phyloP scores from a whole-genome alignment of 1,284 basidiomycete genomes.

The Abortiporus biennis region DNA sequence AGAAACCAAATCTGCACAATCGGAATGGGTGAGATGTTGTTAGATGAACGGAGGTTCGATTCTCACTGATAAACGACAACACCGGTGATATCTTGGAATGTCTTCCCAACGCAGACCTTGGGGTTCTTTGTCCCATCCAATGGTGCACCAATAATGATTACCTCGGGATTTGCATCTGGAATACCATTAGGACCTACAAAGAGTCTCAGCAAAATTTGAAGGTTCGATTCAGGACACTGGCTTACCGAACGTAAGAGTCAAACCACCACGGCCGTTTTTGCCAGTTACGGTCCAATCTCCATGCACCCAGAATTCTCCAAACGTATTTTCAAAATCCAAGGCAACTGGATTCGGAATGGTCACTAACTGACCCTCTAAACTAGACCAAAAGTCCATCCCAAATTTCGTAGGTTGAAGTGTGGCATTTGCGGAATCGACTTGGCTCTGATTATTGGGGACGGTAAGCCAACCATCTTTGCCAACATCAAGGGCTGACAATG shows the following conservation, averaged over 20 bases:
- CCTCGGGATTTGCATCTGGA: constrained; percentile 54
- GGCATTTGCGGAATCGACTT: constrained; percentile 36
- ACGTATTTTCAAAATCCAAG: constrained; percentile 43
- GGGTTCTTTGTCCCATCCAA: constrained; percentile 52
- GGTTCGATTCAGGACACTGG: neutral
- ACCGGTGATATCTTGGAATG: constrained; percentile 48
- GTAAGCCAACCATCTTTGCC: constrained; percentile 48
- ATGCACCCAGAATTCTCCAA: constrained; percentile 54
- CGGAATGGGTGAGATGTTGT: neutral
- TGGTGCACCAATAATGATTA: constrained; percentile 44
- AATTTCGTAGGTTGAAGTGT: constrained; percentile 41
- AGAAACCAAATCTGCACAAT: constrained; percentile 37
- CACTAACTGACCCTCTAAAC: constrained; percentile 53
- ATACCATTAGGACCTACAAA: constrained; percentile 37
- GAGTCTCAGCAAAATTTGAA: neutral
- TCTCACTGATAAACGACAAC: constrained; percentile 42
- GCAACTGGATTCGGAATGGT: constrained; percentile 42
- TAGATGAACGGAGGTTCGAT: neutral
- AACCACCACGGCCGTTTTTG: constrained; percentile 50
- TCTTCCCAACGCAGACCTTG: constrained; percentile 39
- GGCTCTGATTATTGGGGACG: constrained; percentile 46
- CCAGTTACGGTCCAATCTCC: constrained; percentile 49
- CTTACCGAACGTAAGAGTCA: constrained; percentile 46
- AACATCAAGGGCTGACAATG: constrained; percentile 41
- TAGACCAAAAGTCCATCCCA: constrained; percentile 61